These are phyloP conservation scores for Rheum nobile DNA, from an alignment of 148 eudicot species.

Conservation along the genomic window DNA sequence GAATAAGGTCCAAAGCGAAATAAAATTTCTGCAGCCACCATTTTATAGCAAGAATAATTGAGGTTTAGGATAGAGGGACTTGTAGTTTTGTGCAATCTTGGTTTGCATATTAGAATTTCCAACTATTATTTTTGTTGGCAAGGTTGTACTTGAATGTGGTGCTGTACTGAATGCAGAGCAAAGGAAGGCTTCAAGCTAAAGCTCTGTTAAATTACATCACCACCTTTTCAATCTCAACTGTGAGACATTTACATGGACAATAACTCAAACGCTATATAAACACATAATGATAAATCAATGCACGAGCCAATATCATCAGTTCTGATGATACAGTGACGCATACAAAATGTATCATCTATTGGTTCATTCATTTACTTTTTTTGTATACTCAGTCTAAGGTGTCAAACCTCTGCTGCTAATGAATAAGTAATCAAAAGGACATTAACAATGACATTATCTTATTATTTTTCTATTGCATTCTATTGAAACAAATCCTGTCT, in stretches of 20 bases:
- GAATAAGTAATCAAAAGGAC: background rate
- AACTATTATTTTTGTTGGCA: background rate
- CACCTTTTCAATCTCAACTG: background rate
- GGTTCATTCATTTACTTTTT: background rate
- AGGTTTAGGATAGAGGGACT: background rate
- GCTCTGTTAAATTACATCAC: background rate
- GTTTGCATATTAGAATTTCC: no score
- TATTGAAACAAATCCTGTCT: constrained; percentile 16
- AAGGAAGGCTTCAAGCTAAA: background rate
- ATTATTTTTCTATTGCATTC: background rate
- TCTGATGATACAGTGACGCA: background rate
- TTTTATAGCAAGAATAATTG: background rate
- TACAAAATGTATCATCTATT: background rate
- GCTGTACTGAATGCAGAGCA: background rate
- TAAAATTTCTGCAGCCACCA: no score
- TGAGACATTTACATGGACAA: background rate
- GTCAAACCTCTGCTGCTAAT: background rate
- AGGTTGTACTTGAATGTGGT: background rate
- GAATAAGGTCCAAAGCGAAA: no score
- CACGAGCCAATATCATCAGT: background rate
- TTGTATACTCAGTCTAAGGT: background rate
- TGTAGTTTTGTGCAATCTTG: no score
- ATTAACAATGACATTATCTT: background rate
- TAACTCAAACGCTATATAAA: no score
- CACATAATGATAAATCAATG: background rate